Percentiles rank a stretch among this genome's conserved stretches.
Evolutionary conservation across 441 rosid species (phyloP).

Genomic region (Omphalea diandra): DNA sequence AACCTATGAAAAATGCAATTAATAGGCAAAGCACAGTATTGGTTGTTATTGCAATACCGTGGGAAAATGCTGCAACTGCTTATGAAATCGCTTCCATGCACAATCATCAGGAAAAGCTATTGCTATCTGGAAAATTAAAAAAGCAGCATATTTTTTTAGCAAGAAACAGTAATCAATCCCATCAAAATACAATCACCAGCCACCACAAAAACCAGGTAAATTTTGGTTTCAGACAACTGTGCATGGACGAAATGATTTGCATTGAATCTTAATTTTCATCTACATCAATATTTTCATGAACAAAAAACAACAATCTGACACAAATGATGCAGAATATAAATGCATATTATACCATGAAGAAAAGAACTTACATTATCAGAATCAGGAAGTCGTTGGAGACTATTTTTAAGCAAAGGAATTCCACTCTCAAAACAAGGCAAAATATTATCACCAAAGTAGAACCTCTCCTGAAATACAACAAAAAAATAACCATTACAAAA

Average conservation of each 20-base stretch:
- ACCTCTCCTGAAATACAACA: conserved; percentile 62
- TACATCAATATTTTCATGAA: neutral
- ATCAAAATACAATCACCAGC: neutral
- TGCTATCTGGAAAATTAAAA: conserved; percentile 60
- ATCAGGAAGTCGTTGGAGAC: conserved; percentile 83
- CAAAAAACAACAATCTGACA: neutral
- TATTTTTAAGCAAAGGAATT: conserved; percentile 80
- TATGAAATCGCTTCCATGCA: conserved; percentile 96
- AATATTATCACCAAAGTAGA: conserved; percentile 88
- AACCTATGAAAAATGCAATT: conserved; percentile 9
- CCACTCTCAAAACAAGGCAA: conserved; percentile 94
- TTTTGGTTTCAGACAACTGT: neutral
- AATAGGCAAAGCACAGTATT: conserved; percentile 11
- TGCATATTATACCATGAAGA: neutral
- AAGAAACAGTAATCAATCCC: conserved; percentile 1
- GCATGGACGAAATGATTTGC: neutral
- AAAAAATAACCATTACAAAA: conserved; percentile 19
- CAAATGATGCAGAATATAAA: neutral
- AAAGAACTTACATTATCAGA: conserved; percentile 78
- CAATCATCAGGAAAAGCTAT: conserved; percentile 99
- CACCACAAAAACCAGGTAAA: neutral
- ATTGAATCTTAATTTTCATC: neutral
- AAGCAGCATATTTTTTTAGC: conserved; percentile 12
- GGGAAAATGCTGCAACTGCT: conserved; percentile 94
- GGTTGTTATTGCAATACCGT: conserved; percentile 40